phyloP scores from a whole-genome alignment of 345 rosid species.

The Microthlaspi erraticum region DNA sequence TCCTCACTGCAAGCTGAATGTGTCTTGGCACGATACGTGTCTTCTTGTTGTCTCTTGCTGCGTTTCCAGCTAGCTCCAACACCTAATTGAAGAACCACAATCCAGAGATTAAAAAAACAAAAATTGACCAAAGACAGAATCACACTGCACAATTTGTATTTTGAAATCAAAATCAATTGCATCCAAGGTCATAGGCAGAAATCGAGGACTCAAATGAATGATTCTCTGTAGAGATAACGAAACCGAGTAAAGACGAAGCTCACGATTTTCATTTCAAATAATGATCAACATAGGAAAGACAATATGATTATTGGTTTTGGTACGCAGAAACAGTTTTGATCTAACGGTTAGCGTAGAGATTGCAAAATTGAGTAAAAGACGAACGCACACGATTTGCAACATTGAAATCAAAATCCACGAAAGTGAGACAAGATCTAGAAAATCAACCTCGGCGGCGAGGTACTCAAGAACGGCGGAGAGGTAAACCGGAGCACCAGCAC shows the following conservation, averaged over 20 bases:
- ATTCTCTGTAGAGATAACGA: not conserved
- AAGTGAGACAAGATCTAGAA: not conserved
- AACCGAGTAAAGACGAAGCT: not conserved
- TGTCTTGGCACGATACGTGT: slow-evolving; percentile 72
- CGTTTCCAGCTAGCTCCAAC: slow-evolving; percentile 78
- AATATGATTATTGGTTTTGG: not conserved
- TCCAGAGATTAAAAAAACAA: not conserved
- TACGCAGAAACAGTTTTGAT: too few species aligned
- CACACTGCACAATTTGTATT: not conserved
- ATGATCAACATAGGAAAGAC: not conserved
- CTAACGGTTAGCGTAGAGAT: too few species aligned
- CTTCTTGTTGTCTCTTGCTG: slow-evolving; percentile 84
- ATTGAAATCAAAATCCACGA: not conserved
- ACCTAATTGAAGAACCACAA: slow-evolving; percentile 44
- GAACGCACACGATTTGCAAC: not conserved
- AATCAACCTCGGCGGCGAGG: slow-evolving; percentile 78
- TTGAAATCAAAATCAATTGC: not conserved
- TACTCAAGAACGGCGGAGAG: slow-evolving; percentile 86
- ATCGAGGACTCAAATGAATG: not conserved
- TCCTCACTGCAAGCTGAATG: slow-evolving; percentile 74
- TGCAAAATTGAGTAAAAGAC: not conserved
- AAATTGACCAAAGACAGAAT: not conserved
- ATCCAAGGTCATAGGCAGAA: not conserved
- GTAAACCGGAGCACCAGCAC: slow-evolving; percentile 75
- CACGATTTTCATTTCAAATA: not conserved